These are phyloP conservation scores for Tubosaeta sp. DNA, from an alignment of 768 basidiomycete genomes.

Conservation along the genomic window DNA sequence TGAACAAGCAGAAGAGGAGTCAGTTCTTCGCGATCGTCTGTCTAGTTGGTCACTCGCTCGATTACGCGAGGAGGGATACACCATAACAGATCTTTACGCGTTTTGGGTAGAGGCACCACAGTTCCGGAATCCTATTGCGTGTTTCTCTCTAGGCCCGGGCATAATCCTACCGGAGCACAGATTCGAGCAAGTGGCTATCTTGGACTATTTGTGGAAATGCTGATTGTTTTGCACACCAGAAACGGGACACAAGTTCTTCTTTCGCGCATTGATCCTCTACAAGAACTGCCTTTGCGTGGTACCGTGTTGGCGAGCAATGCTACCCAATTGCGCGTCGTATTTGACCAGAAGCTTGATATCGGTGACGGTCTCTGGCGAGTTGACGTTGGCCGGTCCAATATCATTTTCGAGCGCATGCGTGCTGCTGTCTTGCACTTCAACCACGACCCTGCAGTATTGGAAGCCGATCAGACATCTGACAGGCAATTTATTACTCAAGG, in stretches of 20 bases:
- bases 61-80: slow-evolving; percentile 68
- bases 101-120: slow-evolving; percentile 66
- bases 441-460: slow-evolving; percentile 46
- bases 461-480: slow-evolving; percentile 30
- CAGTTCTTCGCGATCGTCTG: slow-evolving; percentile 57
- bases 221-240: slow-evolving; percentile 35
- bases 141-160: slow-evolving; percentile 63
- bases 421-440: slow-evolving; percentile 56
- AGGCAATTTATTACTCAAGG: slow-evolving; percentile 60
- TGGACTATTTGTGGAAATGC: not conserved
- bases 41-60: slow-evolving; percentile 60
- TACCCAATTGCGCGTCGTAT: slow-evolving; percentile 55
- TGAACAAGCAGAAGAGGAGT: slow-evolving; percentile 65
- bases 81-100: slow-evolving; percentile 57
- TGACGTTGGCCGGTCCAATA: slow-evolving; percentile 66
- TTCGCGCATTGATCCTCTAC: slow-evolving; percentile 57
- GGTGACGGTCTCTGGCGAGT: slow-evolving; percentile 54
- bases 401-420: slow-evolving; percentile 66
- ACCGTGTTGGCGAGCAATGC: slow-evolving; percentile 47
- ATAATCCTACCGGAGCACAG: slow-evolving; percentile 57
- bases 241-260: slow-evolving; percentile 68
- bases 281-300: slow-evolving; percentile 50
- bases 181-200: slow-evolving; percentile 54
- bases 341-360: slow-evolving; percentile 45
- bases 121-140: slow-evolving; percentile 63